phyloP scores from a whole-genome alignment of 352 stramenopile species.

The Pythium monospermum region DNA sequence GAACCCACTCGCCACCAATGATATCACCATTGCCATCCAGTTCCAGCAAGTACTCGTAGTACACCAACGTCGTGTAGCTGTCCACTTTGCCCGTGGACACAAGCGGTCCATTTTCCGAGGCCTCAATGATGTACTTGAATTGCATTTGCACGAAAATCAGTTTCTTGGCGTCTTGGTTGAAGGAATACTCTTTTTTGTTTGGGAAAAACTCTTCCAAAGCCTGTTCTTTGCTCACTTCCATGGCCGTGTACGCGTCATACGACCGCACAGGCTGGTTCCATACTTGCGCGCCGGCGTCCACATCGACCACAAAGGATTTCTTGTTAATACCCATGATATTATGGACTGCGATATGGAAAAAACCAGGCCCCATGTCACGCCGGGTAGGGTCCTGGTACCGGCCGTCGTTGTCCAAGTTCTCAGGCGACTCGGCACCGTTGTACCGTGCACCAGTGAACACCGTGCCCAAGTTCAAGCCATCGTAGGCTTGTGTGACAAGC shows the following conservation, averaged over 20 bases:
- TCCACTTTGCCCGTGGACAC: constrained; percentile 41
- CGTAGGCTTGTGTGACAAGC: constrained; percentile 23
- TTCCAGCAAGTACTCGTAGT: constrained; percentile 72
- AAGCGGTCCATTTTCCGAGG: constrained; percentile 34
- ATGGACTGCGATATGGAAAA: constrained; percentile 21
- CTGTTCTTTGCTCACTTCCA: neutral
- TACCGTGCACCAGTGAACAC: constrained; percentile 24
- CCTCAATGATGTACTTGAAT: constrained; percentile 37
- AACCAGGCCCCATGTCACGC: constrained; percentile 19
- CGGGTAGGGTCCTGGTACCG: constrained; percentile 17
- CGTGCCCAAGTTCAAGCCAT: constrained; percentile 17
- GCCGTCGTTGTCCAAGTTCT: constrained; percentile 11
- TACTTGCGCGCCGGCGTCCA: constrained; percentile 10
- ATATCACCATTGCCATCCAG: constrained; percentile 51
- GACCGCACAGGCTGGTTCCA: constrained; percentile 22
- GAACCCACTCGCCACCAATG: constrained; percentile 61
- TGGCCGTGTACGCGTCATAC: constrained; percentile 9
- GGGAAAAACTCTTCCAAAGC: neutral
- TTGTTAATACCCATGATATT: constrained; percentile 23
- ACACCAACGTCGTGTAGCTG: constrained; percentile 40
- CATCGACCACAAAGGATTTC: constrained; percentile 19
- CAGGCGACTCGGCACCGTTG: constrained; percentile 14
- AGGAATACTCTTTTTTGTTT: constrained; percentile 32
- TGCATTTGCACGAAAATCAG: constrained; percentile 51
- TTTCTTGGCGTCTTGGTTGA: constrained; percentile 51